Evolutionary conservation across 495 filamentous ascomycete genomes (phyloP).

Genomic region (Astrothelium macrocarpum): DNA sequence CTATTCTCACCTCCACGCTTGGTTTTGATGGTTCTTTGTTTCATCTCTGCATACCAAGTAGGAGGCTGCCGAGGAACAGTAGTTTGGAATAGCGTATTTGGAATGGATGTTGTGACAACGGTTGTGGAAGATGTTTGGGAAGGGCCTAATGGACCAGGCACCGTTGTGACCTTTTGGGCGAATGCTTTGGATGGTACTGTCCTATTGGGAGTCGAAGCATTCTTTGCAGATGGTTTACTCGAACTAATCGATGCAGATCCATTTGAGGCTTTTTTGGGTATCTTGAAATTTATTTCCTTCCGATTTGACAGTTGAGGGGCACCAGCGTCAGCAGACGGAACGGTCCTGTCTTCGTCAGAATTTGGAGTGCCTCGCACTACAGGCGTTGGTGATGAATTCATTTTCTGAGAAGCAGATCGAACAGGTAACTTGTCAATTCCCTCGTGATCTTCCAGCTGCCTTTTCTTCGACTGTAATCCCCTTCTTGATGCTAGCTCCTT

Average conservation of each 20-base stretch:
- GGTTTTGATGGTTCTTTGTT: neutral
- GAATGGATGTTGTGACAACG: too few relatives aligned
- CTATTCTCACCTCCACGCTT: neutral
- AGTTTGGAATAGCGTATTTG: neutral
- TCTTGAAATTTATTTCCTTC: neutral
- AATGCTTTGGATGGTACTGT: neutral
- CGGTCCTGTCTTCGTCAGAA: neutral
- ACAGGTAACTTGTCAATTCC: too few relatives aligned
- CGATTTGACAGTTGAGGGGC: neutral
- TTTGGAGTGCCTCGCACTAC: too few relatives aligned
- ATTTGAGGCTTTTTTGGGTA: neutral
- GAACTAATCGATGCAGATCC: neutral
- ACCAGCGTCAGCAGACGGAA: neutral
- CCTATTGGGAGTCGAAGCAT: neutral
- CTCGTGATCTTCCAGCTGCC: too few relatives aligned
- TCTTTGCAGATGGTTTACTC: neutral
- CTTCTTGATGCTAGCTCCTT: too few relatives aligned
- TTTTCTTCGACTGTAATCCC: too few relatives aligned
- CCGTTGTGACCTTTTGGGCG: too few relatives aligned
- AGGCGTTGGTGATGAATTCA: too few relatives aligned
- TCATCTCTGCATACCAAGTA: neutral
- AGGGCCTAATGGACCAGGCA: too few relatives aligned
- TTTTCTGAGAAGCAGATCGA: too few relatives aligned
- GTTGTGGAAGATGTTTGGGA: too few relatives aligned
- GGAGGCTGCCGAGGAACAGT: neutral